Conservation (phyloP, 495 filamentous ascomycete genomes). For the Xanthoparmelia taractica region DNA sequence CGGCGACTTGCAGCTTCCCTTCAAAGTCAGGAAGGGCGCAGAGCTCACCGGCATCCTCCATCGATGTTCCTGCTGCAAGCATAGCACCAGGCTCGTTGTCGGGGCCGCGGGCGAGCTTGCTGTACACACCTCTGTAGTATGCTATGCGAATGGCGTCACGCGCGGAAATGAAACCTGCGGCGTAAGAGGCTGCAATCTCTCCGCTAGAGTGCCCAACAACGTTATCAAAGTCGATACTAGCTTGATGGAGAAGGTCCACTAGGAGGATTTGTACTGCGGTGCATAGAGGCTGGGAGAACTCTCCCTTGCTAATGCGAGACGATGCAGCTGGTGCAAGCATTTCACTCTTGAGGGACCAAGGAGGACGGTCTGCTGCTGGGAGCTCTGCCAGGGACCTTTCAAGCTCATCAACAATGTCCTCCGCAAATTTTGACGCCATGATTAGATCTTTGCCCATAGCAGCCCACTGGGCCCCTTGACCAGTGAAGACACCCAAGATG, state of each 20-base stretch:
- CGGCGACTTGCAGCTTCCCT: slow-evolving; percentile 25
- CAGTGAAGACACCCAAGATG: slow-evolving; percentile 29
- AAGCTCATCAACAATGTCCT: background rate
- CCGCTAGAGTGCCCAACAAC: slow-evolving; percentile 57
- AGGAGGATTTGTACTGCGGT: slow-evolving; percentile 39
- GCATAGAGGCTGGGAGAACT: slow-evolving; percentile 30
- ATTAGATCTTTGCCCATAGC: slow-evolving; percentile 26
- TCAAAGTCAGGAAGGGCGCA: background rate
- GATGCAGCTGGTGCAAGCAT: background rate
- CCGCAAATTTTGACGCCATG: background rate
- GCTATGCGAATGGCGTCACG: slow-evolving; percentile 33
- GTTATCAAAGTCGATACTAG: slow-evolving; percentile 41
- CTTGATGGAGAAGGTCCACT: slow-evolving; percentile 46
- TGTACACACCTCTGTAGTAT: slow-evolving; percentile 33
- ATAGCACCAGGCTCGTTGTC: slow-evolving; percentile 28
- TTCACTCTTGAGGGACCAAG: slow-evolving; percentile 23
- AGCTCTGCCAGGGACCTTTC: background rate
- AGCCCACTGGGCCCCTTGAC: slow-evolving; percentile 34
- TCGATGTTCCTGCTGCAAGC: slow-evolving; percentile 8
- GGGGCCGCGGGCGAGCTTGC: slow-evolving; percentile 13
- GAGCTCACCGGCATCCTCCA: slow-evolving; percentile 8
- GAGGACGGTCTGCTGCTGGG: slow-evolving; percentile 15
- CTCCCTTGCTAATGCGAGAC: background rate
- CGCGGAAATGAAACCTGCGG: slow-evolving; percentile 42
- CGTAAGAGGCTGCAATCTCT: slow-evolving; percentile 57